phyloP scores from a whole-genome alignment of 495 filamentous ascomycete genomes.

The Talaromyces ruber region DNA sequence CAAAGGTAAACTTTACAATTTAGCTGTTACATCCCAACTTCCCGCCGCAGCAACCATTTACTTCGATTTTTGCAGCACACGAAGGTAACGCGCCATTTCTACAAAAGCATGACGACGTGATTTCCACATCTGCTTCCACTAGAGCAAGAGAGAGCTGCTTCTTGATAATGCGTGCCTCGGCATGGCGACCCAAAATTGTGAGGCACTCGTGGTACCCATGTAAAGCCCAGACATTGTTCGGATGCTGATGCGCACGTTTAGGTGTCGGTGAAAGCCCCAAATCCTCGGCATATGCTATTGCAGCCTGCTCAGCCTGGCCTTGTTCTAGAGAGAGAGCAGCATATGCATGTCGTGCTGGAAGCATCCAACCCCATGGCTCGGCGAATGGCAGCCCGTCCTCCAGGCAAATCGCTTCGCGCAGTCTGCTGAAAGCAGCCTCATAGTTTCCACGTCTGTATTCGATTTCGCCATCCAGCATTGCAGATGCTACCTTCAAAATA shows the following conservation, averaged over 20 bases:
- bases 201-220: slow-evolving; percentile 62
- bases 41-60: slow-evolving; percentile 10
- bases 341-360: slow-evolving; percentile 56
- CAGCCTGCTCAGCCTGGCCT: slow-evolving; percentile 43
- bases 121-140: slow-evolving; percentile 48
- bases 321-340: slow-evolving; percentile 57
- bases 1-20: not conserved
- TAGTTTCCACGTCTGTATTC: slow-evolving; percentile 52
- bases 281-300: slow-evolving; percentile 49
- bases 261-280: slow-evolving; percentile 48
- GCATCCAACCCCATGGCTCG: slow-evolving; percentile 68
- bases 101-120: slow-evolving; percentile 56
- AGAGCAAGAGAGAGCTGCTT: slow-evolving; percentile 39
- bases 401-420: slow-evolving; percentile 42
- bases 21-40: slow-evolving; percentile 6
- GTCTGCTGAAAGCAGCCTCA: slow-evolving; percentile 43
- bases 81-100: slow-evolving; percentile 15
- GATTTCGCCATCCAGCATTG: slow-evolving; percentile 63
- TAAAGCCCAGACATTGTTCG: slow-evolving; percentile 60
- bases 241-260: slow-evolving; percentile 49
- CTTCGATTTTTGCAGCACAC: not conserved
- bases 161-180: slow-evolving; percentile 41
- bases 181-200: slow-evolving; percentile 33
- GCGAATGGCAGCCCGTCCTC: slow-evolving; percentile 53
- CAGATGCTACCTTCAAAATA: slow-evolving; percentile 46